Evolutionary conservation across 306 rosid genomes (phyloP).

Genomic region (Prosopis cineraria): DNA sequence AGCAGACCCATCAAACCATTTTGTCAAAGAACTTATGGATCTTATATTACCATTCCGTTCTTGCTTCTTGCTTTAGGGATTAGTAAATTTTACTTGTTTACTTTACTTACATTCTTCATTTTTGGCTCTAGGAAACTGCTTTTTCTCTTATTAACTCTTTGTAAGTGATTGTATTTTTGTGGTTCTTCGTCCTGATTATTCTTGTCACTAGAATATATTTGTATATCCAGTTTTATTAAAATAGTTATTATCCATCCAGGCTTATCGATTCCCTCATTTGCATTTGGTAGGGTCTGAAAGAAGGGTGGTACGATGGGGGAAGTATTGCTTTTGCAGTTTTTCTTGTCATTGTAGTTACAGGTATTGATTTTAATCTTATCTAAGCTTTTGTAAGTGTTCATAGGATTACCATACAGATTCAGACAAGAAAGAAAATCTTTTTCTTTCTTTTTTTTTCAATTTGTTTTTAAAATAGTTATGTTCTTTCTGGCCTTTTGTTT

Average conservation of each 20-base stretch:
- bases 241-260: conserved; percentile 9
- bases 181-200: conserved; percentile 29
- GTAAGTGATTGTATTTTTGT: conserved; percentile 16
- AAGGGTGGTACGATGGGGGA: conserved; percentile 99
- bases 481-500: conserved; percentile 6
- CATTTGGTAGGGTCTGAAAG: conserved; percentile 62
- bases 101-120: conserved; percentile 5
- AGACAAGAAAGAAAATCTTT: neutral
- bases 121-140: neutral
- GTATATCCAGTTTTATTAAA: conserved; percentile 9
- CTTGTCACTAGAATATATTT: conserved; percentile 20
- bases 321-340: conserved; percentile 88
- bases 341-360: conserved; percentile 91
- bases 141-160: neutral
- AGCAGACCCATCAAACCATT: neutral
- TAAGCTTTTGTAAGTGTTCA: neutral
- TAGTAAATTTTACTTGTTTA: conserved; percentile 10
- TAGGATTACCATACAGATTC: conserved; percentile 10
- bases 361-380: conserved; percentile 45
- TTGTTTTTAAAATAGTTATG: conserved; percentile 9
- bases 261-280: conserved; percentile 29
- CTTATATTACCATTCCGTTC: neutral
- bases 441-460: neutral
- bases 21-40: neutral
- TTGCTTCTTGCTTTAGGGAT: conserved; percentile 17